Evolutionary conservation across 805 yeast species (phyloP), one percentile per base, ranked within the genome.

Genomic region (Metschnikowia baotianmanensis): DNA sequence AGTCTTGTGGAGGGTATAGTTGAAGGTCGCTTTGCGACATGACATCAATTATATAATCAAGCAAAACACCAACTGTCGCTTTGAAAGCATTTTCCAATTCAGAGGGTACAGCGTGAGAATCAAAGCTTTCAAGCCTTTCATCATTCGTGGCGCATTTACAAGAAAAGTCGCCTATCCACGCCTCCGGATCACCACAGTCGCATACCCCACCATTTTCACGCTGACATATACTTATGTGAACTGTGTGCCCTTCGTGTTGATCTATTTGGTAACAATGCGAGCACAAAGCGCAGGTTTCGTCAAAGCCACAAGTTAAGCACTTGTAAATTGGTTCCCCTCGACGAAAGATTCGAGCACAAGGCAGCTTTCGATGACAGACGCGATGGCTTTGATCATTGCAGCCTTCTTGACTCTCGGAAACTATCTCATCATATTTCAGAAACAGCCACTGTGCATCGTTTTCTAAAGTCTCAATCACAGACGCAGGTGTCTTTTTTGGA

Each of bases 141-240:
- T 56, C 57, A 5, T 51, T 59, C 48, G 54, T 15, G 9, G 49
- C 48, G 36, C 23, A 38, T 21, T 69, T 67, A 57, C 96, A 87
- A 11, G 65, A 54, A 31, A 79, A 65, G 1, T 70, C 61, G 12
- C 59, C 60, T 4, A 68, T 73, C 89, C 95, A 88, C 0, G 95
- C 95, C 55, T 86, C 95, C 0, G 80, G 77, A 54, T 88, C 96
- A 4, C 96, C 96, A 59, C 96, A 87, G 55, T 87, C 96, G 58
- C 95, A 85, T 15, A 83, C 84, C 0, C 93, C 93, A 27, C 90
- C 86, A 42, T 77, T 83, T 45, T 78, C 84, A 38, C 86, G 69
- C 31, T 77, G 77, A 42, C 83, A 76, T 6, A 85, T 78, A 28
- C 78, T 70, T 13, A 80, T 75, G 41, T 81, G 77, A 7, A 85